These are phyloP conservation scores for Wickerhamomyces subpelliculosus DNA, from an alignment of 805 yeast species.

Conservation along the genomic window DNA sequence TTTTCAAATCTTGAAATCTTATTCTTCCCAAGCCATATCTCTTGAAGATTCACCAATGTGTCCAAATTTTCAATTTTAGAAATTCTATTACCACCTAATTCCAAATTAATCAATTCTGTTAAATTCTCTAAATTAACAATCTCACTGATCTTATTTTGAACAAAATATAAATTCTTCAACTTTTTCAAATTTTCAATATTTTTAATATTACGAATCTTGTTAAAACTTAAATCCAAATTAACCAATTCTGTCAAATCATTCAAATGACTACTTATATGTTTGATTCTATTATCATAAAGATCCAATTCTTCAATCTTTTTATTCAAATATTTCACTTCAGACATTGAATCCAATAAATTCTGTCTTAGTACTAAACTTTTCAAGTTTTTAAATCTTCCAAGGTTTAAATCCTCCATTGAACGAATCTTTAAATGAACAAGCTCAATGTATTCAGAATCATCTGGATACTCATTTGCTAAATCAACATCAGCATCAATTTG, in stretches of 20 bases:
- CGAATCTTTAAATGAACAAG: conserved; percentile 64
- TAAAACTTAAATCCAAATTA: conserved; percentile 79
- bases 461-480: conserved; percentile 44
- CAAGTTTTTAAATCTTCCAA: conserved; percentile 50
- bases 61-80: conserved; percentile 52
- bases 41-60: conserved; percentile 48
- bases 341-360: conserved; percentile 69
- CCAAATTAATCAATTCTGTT: conserved; percentile 56
- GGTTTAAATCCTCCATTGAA: conserved; percentile 53
- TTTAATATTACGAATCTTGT: conserved; percentile 79
- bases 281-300: conserved; percentile 85
- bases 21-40: conserved; percentile 93
- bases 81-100: conserved; percentile 85
- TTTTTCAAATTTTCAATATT: conserved; percentile 58
- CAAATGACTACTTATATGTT: conserved; percentile 71
- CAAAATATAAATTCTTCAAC: conserved; percentile 69
- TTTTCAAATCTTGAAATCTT: conserved; percentile 59
- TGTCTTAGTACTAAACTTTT: conserved; percentile 71
- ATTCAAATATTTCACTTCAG: conserved; percentile 57
- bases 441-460: conserved; percentile 56
- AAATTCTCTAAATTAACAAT: conserved; percentile 62
- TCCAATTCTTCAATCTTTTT: conserved; percentile 70
- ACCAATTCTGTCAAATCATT: conserved; percentile 50
- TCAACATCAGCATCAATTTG: conserved; percentile 64
- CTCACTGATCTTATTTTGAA: conserved; percentile 76